Evolutionary conservation across 129 eudicot species (phyloP), one percentile per base, ranked within the genome.

Genomic region (Erigeron canadensis): DNA sequence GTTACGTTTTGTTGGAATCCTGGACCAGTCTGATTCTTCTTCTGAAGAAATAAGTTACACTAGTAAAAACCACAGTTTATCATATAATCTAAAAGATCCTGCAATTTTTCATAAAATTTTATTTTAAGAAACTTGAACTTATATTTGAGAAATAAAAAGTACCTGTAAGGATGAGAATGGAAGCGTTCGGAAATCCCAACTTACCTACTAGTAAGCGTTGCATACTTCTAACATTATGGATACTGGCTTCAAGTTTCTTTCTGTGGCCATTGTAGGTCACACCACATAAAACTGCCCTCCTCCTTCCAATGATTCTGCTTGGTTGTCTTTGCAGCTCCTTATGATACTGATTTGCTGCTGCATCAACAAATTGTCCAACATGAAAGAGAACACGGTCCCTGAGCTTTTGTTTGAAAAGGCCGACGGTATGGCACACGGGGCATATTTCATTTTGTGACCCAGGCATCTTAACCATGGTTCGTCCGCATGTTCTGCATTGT

Each of bases 121-220:
- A 3, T 28, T 28, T 3, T 3, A 28, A 28, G 34, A 28, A 28
- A 28, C 34, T 28, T 45, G 9, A 45, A 45, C 12, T 45, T 12
- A 45, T 45, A 45, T 45, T 45, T 9, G 50, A 45, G 47, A 6
- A 9, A 43, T 0, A 4, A 43, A 43, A 48, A 69, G 68, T 60
- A 88, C 91, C 91, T 59, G 96, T 81, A 47, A 89, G 96, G 73
- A 89, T 48, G 28, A 64, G 56, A 55, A 89, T 77, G 40, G 86
- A 81, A 56, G 71, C 65, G 13, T 68, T 23, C 13, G 85, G 84
- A 76, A 88, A 88, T 15, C 85, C 78, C 51, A 76, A 48, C 45
- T 42, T 76, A 53, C 60, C 46, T 12, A 83, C 75, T 41, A 88
- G 77, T 63, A 85, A 70, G 7, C 60, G 62, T 55, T 72, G 85